phyloP scores from a whole-genome alignment of 306 rosid species.

The Prunus persica region DNA sequence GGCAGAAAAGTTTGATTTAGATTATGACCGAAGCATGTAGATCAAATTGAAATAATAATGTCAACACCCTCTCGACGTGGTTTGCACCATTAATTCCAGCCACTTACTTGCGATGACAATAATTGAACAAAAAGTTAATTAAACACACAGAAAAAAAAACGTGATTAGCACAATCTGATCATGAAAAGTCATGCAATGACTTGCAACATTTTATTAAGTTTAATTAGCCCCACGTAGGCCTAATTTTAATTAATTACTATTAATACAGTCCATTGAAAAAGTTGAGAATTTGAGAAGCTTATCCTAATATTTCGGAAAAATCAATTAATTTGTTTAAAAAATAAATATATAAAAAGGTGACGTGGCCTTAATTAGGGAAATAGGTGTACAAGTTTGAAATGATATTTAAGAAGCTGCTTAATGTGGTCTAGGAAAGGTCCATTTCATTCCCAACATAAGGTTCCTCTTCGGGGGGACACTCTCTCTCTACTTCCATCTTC shows the following conservation, averaged over 20 bases:
- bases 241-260: too few relatives aligned
- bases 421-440: conserved; percentile 23
- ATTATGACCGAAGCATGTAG: background rate
- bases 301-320: background rate
- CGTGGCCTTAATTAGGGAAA: background rate
- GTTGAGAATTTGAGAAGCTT: background rate
- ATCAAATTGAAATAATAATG: background rate
- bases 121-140: background rate
- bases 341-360: background rate
- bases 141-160: background rate
- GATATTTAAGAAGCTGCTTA: conserved; percentile 4
- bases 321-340: background rate
- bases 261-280: background rate
- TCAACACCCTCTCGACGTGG: background rate
- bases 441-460: conserved; percentile 49
- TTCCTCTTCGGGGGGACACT: conserved; percentile 53
- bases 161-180: background rate
- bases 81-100: background rate
- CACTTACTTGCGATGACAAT: background rate
- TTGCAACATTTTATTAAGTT: too few relatives aligned
- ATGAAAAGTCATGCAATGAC: too few relatives aligned
- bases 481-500: conserved; percentile 24
- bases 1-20: too few relatives aligned
- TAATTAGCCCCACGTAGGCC: too few relatives aligned
- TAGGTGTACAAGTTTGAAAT: background rate